Evolutionary conservation across 495 filamentous ascomycete species (phyloP), one percentile per base, ranked within the genome.

Genomic region (Aspergillus leporis): DNA sequence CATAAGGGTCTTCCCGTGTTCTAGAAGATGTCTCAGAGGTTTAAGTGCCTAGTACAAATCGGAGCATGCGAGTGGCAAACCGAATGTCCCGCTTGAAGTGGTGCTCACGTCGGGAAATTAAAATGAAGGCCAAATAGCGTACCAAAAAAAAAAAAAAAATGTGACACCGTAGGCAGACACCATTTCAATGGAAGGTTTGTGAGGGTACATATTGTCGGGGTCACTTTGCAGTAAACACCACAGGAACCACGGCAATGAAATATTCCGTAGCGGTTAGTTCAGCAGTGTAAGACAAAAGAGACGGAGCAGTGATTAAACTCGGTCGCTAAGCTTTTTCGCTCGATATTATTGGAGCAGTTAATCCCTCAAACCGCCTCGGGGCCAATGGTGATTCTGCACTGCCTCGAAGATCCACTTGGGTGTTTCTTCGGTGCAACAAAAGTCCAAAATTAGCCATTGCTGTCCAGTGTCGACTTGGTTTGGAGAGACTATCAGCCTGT

Each of bases 241-340:
- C 32, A 36, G 2, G 32, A 14, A 1, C 1, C 32, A 36, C 8
- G 8, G 32, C 8, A 36, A 1, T 10, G 8, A 36, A n/a, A 14
- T 36, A 1, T 10, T 1, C 32, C 13, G 32, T 5, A 36, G 9
- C 8, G 40, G 16, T n/a, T 47, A 47, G 43, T 22, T 12, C 18
- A 7, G 14, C 2, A n/a, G 3, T 3, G 18, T 8, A 21, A 14
- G n/a, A 6, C 5, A 9, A 47, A n/a, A n/a, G n/a, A 47, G 5
- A 47, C 18, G 3, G 19, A 3, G 6, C 21, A 22, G 21, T 47
- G 8, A 47, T 47, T 47, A 47, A 47, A 47, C 43, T 47, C 19
- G 43, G 18, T 47, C 19, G 43, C 43, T 47, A 47, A 47, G 43
- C 43, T 47, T 47, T 47, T 47, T 16, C 8, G 10, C 21, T 47